Conservation (phyloP, 2,329 filamentous ascomycete genomes). For the Dothiorella sarmentorum region DNA sequence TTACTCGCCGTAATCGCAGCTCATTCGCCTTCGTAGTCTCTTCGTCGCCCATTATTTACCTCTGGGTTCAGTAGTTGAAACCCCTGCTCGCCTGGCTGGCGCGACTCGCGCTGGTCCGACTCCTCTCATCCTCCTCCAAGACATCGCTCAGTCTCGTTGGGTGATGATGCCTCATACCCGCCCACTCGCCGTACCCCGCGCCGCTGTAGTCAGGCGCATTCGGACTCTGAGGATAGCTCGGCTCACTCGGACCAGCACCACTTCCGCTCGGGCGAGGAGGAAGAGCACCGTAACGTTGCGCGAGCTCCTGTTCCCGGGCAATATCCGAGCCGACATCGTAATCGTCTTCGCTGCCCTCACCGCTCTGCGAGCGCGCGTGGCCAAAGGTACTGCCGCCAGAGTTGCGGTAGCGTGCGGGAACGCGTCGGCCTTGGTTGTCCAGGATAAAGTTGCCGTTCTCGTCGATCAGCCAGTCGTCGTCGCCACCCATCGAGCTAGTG, state of each 20-base stretch:
- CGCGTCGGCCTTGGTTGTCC: slow-evolving; percentile 33
- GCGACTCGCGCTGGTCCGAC: slow-evolving; percentile 35
- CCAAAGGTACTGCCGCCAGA: neutral
- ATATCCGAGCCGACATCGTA: slow-evolving; percentile 53
- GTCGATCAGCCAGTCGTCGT: slow-evolving; percentile 38
- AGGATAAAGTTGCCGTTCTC: slow-evolving; percentile 36
- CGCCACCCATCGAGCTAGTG: slow-evolving; percentile 32
- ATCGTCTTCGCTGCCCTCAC: slow-evolving; percentile 41
- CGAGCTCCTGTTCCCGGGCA: slow-evolving; percentile 47
- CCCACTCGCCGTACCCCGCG: slow-evolving; percentile 38
- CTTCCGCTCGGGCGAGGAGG: slow-evolving; percentile 12
- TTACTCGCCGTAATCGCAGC: neutral
- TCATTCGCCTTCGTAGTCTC: neutral
- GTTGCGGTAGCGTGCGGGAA: slow-evolving; percentile 26
- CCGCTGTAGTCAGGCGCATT: slow-evolving; percentile 35
- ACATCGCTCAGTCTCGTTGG: slow-evolving; percentile 39
- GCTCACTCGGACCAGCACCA: slow-evolving; percentile 4
- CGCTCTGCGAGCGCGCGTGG: slow-evolving; percentile 7
- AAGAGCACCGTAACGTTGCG: slow-evolving; percentile 43
- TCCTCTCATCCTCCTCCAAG: slow-evolving; percentile 37
- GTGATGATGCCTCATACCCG: slow-evolving; percentile 35
- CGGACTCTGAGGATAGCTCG: neutral
- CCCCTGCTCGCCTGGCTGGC: slow-evolving; percentile 32
- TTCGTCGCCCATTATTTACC: neutral
- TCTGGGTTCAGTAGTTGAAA: neutral